These are phyloP conservation scores for Neurospora sp. DNA, from an alignment of 2,329 filamentous ascomycete genomes.

Conservation along the genomic window DNA sequence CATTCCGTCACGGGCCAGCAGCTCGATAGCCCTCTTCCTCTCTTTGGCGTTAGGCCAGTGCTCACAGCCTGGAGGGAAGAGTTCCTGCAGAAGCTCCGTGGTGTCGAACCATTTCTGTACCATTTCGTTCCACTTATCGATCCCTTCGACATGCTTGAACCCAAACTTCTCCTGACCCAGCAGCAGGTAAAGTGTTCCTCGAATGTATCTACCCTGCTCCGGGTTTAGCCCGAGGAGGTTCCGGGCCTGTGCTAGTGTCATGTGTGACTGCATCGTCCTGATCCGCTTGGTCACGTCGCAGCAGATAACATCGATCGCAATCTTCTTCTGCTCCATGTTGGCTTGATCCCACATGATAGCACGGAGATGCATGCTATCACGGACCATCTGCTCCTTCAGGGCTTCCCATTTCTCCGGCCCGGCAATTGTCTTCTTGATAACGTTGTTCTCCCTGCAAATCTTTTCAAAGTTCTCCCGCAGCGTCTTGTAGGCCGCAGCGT, in stretches of 20 bases:
- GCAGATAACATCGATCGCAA: constrained; percentile 70
- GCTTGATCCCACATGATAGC: constrained; percentile 50
- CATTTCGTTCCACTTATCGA: constrained; percentile 60
- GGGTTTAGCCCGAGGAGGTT: constrained; percentile 41
- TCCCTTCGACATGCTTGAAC: constrained; percentile 62
- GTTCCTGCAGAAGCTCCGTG: constrained; percentile 43
- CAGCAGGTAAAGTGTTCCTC: constrained; percentile 55
- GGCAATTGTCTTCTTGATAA: constrained; percentile 67
- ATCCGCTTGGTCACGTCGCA: constrained; percentile 75
- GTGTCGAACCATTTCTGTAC: constrained; percentile 57
- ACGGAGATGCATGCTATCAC: constrained; percentile 54
- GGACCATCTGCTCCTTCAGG: constrained; percentile 57
- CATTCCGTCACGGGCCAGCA: constrained; percentile 66
- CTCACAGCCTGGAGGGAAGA: constrained; percentile 37
- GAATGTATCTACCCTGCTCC: constrained; percentile 44
- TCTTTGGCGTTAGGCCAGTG: constrained; percentile 40
- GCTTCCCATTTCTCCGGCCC: constrained; percentile 65
- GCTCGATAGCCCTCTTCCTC: constrained; percentile 57
- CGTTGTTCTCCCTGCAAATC: constrained; percentile 57
- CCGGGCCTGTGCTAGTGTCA: constrained; percentile 67
- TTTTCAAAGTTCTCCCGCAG: constrained; percentile 57
- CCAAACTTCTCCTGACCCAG: constrained; percentile 57
- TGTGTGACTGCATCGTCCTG: constrained; percentile 50
- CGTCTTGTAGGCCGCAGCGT: constrained; percentile 51
- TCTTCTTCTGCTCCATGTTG: constrained; percentile 49